Evolutionary conservation across 768 basidiomycete genomes (phyloP), one percentile per base, ranked within the genome.

Genomic region (Trametopsis cervina): DNA sequence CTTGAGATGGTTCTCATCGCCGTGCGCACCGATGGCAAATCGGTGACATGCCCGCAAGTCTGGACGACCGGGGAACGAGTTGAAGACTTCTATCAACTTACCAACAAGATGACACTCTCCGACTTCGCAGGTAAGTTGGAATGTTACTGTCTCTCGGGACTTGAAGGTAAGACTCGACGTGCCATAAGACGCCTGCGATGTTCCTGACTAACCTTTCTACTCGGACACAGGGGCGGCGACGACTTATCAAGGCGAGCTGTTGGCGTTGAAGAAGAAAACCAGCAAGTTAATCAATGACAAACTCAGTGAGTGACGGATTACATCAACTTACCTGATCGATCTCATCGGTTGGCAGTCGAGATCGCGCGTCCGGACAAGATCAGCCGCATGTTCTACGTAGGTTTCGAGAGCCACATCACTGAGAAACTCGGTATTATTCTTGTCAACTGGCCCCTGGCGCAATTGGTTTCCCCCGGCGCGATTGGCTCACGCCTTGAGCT

Each of bases 381-480:
- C 6, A 12, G 23, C 7, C 47, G 41, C 3, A 58, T 60, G 57
- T 51, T 42, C 40, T 60, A 60, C 46, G 37, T 36, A 7, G 50
- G 47, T 20, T 58, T 60, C 42, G 51, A 47, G 11, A 44, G 50
- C 3, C 42, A 46, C 17, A 55, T 60, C 49, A 58, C 59, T 10
- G 26, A 26, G 5, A 24, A n/a, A 15, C 46, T 51, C 21, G 41
- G 51, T 21, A 27, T 60, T 33, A 38, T 57, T 12, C 42, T 57
- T 26, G 50, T 51, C 7, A 48, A 50, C 35, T 60, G 59, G 59
- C 59, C 59, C 5, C 57, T 60, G 4, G 35, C 36, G 1, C 42
- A 53, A 4, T 58, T 60, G 47, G 44, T 35, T 21, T 38, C 45
- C 6, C 57, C 60, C 2, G 52, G 56, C 12, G 18, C 42, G 18